Evolutionary conservation across 2,329 filamentous ascomycete genomes (phyloP).

Genomic region (Anisogramma anomala): DNA sequence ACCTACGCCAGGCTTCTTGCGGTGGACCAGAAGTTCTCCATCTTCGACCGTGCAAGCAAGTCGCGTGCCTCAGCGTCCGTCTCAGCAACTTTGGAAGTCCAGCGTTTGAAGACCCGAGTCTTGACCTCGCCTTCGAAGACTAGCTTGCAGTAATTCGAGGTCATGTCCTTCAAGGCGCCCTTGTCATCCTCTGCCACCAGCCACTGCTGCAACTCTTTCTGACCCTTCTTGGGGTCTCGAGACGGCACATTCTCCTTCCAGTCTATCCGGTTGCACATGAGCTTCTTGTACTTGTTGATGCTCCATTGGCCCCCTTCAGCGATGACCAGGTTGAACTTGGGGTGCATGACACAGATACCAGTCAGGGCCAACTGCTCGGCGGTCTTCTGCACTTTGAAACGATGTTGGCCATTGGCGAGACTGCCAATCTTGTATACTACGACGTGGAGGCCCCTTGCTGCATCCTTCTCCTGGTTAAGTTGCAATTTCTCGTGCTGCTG

Average conservation of each 20-base stretch:
- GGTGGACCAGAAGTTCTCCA: slow-evolving; percentile 91
- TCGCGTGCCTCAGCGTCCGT: slow-evolving; percentile 83
- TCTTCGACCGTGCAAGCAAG: slow-evolving; percentile 64
- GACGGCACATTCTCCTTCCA: slow-evolving; percentile 84
- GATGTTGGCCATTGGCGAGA: slow-evolving; percentile 83
- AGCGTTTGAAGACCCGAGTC: slow-evolving; percentile 68
- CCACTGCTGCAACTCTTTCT: slow-evolving; percentile 52
- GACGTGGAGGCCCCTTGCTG: slow-evolving; percentile 71
- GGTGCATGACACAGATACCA: slow-evolving; percentile 85
- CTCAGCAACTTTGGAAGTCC: slow-evolving; percentile 84
- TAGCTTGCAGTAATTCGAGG: slow-evolving; percentile 67
- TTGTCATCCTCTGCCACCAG: slow-evolving; percentile 67
- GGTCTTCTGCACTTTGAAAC: slow-evolving; percentile 87
- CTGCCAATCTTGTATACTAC: slow-evolving; percentile 83
- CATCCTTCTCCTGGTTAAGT: slow-evolving; percentile 75
- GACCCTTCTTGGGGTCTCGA: slow-evolving; percentile 48
- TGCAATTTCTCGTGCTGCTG: slow-evolving; percentile 74
- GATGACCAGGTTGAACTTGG: slow-evolving; percentile 76
- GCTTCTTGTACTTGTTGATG: slow-evolving; percentile 75
- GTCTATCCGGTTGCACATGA: slow-evolving; percentile 87
- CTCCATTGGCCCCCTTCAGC: slow-evolving; percentile 83
- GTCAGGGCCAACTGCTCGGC: slow-evolving; percentile 81
- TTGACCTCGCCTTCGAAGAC: slow-evolving; percentile 90
- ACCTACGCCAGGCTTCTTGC: slow-evolving; percentile 49
- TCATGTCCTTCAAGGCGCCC: slow-evolving; percentile 70